Percentiles rank a stretch among this genome's conserved stretches.
phyloP scores from a whole-genome alignment of 345 rosid species.

The Salix purpurea region DNA sequence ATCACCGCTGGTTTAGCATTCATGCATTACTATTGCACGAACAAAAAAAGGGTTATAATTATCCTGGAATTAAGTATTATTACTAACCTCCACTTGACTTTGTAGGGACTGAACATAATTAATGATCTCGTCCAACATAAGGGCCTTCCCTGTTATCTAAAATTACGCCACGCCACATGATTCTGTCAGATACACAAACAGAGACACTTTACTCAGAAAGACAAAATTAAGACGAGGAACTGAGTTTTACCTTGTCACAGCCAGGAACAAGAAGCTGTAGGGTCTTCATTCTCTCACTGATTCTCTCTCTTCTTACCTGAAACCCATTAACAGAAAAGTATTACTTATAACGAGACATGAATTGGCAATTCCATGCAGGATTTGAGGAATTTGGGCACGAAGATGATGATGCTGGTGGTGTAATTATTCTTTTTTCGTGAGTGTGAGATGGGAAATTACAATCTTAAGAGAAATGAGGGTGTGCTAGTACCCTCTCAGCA shows the following conservation, averaged over 20 bases:
- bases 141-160: constrained; percentile 79
- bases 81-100: constrained; percentile 64
- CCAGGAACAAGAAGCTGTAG: constrained; percentile 73
- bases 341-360: background rate
- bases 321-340: constrained; percentile 6
- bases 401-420: no score
- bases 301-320: constrained; percentile 73
- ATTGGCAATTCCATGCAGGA: background rate
- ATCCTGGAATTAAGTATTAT: background rate
- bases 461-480: background rate
- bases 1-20: background rate
- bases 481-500: constrained; percentile 64
- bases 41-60: background rate
- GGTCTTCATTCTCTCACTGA: constrained; percentile 65
- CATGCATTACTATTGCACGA: background rate
- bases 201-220: background rate
- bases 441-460: constrained; percentile 8
- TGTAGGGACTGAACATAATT: constrained; percentile 70
- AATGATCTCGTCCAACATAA: constrained; percentile 79
- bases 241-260: constrained; percentile 55
- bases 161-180: constrained; percentile 33
- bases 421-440: background rate
- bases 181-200: constrained; percentile 17
- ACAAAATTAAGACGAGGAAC: constrained; percentile 8
- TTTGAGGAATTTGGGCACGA: no score